Evolutionary conservation across 2,329 filamentous ascomycete genomes (phyloP), one percentile per base, ranked within the genome.

Genomic region (Fusarium papillatum): DNA sequence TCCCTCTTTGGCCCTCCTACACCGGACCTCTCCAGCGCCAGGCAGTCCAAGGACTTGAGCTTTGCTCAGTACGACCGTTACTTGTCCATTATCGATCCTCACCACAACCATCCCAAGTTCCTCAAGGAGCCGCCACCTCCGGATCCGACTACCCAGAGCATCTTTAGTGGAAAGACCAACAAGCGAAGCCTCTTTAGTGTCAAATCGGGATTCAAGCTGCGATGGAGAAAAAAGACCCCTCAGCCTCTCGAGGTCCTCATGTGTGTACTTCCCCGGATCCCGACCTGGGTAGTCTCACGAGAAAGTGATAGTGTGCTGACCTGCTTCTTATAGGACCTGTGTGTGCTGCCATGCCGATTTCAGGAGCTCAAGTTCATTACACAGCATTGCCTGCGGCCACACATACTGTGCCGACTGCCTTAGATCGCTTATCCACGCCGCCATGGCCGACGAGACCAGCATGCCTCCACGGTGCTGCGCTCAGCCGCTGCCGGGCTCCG

Each of bases 391-490:
- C 5, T 93, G 91, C 73, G 87, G 88, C 22, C 91, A 93, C 78
- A 88, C 85, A 29, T 91, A 91, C 77, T 93, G 91, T 82, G 81
- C 85, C 43, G 81, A 83, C 61, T 93, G 91, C 75, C 81, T 93
- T 16, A 84, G 84, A 64, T 84, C 88, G 41, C 85, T 93, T 79
- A 85, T 92, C 69, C 85, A 86, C 24, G 88, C 91, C 79, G 88
- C 90, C 26, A 86, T 85, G 46, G 84, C 83, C 17, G 87, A 92
- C 76, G 91, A 93, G 81, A 86, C 88, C 65, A 90, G 88, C 73
- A 92, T 93, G 89, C 91, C 91, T 10, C 91, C 91, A 0, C 85
- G 90, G 67, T 93, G 91, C 79, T 93, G 91, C 80, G 86, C 87
- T 2, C 87, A 89, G 75, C 87, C 90, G 1, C 86, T 93, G 31